These are phyloP conservation scores for Melastoma candidum DNA, from an alignment of 441 rosid genomes.

Conservation along the genomic window DNA sequence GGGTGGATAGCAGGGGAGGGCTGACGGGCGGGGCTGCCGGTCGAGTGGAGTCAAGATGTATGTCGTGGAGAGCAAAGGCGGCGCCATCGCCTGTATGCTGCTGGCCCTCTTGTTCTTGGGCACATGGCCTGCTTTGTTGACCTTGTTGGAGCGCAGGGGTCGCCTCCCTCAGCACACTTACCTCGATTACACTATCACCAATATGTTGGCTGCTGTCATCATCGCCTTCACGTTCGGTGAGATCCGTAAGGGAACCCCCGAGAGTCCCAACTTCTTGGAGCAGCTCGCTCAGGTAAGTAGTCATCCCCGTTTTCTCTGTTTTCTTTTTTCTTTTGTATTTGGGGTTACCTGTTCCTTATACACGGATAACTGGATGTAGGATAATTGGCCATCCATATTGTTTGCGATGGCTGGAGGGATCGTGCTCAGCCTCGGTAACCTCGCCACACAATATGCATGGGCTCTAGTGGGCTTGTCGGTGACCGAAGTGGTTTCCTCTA, in stretches of 20 bases:
- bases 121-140: conserved; percentile 80
- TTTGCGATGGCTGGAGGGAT: conserved; percentile 11
- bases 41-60: conserved; percentile 30
- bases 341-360: neutral
- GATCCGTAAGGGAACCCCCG: conserved; percentile 31
- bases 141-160: conserved; percentile 66
- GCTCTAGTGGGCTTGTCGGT: conserved; percentile 9
- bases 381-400: conserved; percentile 10
- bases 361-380: neutral
- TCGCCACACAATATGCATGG: conserved; percentile 10
- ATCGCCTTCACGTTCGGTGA: conserved; percentile 76
- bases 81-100: conserved; percentile 72
- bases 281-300: conserved; percentile 9
- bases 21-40: no score
- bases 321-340: neutral
- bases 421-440: conserved; percentile 11
- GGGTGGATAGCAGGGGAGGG: no score
- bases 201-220: conserved; percentile 65
- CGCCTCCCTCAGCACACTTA: conserved; percentile 91
- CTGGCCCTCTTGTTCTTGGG: conserved; percentile 63
- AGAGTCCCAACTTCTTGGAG: conserved; percentile 9
- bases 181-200: conserved; percentile 75
- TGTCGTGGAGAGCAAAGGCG: conserved; percentile 74
- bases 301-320: neutral
- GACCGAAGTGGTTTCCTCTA: conserved; percentile 5